These are phyloP conservation scores for Anacardium occidentale DNA, from an alignment of 345 rosid genomes.

Conservation along the genomic window DNA sequence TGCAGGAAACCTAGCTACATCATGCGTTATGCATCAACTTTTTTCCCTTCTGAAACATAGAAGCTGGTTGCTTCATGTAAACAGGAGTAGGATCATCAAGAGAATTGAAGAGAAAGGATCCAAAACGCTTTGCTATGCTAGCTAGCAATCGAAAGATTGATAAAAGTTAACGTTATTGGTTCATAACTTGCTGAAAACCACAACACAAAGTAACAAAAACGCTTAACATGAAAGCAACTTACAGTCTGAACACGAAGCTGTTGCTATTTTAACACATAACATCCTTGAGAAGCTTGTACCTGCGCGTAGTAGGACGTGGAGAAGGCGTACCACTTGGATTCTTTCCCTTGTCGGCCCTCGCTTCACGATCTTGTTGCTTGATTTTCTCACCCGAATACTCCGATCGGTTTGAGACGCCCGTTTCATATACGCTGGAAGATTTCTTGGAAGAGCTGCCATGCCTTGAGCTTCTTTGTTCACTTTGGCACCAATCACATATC, in stretches of 20 bases:
- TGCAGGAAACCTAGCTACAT: conserved; percentile 23
- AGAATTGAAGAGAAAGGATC: not conserved
- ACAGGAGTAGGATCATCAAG: not conserved
- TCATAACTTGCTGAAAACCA: conserved; percentile 25
- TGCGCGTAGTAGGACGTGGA: conserved; percentile 75
- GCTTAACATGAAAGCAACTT: conserved; percentile 2
- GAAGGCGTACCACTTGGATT: conserved; percentile 56
- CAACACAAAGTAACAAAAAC: conserved; percentile 1
- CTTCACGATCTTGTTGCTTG: conserved; percentile 57
- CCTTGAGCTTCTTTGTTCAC: conserved; percentile 50
- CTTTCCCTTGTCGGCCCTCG: conserved; percentile 49
- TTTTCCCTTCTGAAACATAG: not conserved
- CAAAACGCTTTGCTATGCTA: conserved; percentile 27
- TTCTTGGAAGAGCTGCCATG: conserved; percentile 50
- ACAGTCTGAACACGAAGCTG: conserved; percentile 14
- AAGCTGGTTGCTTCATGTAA: too few relatives aligned
- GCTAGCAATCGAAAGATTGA: conserved; percentile 21
- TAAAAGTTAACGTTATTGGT: conserved; percentile 35
- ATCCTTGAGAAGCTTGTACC: conserved; percentile 99
- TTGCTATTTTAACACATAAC: conserved; percentile 66
- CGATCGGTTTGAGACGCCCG: conserved; percentile 45
- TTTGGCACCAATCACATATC: conserved; percentile 90
- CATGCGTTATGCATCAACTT: conserved; percentile 13
- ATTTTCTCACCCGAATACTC: conserved; percentile 56
- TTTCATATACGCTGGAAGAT: conserved; percentile 31